Percentiles rank a stretch among this genome's conserved stretches.
These are phyloP conservation scores for Nigrograna mackinnonii DNA, from an alignment of 2,329 filamentous ascomycete species.

Conservation along the genomic window DNA sequence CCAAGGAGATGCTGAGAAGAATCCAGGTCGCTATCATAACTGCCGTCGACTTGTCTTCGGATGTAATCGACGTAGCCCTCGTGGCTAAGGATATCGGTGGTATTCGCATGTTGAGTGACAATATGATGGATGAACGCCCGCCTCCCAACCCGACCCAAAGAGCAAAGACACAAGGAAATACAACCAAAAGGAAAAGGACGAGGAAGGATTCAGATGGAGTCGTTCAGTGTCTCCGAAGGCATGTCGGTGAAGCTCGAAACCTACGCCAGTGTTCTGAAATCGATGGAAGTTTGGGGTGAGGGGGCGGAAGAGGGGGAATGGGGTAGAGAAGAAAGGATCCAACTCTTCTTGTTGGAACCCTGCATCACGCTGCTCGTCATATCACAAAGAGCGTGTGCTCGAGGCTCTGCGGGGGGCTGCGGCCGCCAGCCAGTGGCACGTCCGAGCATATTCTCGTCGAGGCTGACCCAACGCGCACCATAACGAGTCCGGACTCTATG, in stretches of 20 bases:
- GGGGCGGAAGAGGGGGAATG: background rate
- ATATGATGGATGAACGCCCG: constrained; percentile 8
- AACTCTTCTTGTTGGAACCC: constrained; percentile 1
- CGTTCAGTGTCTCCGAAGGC: constrained; percentile 3
- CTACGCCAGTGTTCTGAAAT: background rate
- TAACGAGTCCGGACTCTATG: constrained; percentile 1
- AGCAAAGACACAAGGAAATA: constrained; percentile 12
- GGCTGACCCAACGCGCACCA: constrained; percentile 18
- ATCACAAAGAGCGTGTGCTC: constrained; percentile 1
- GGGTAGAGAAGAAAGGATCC: background rate
- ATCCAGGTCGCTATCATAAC: constrained; percentile 31
- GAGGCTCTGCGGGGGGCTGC: constrained; percentile 18
- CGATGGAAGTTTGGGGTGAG: constrained; percentile 2
- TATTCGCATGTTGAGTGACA: constrained; percentile 21
- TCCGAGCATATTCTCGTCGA: constrained; percentile 20
- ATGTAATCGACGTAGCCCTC: constrained; percentile 8
- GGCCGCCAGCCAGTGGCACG: constrained; percentile 3
- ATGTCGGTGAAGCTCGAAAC: constrained; percentile 6
- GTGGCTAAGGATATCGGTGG: constrained; percentile 8
- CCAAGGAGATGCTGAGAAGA: constrained; percentile 20
- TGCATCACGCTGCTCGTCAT: constrained; percentile 10
- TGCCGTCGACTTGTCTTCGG: constrained; percentile 18
- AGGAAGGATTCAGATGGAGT: constrained; percentile 8
- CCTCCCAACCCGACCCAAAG: constrained; percentile 8
- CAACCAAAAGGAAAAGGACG: constrained; percentile 14